Conservation (phyloP, 768 basidiomycete species). For the Roridomyces roridus region DNA sequence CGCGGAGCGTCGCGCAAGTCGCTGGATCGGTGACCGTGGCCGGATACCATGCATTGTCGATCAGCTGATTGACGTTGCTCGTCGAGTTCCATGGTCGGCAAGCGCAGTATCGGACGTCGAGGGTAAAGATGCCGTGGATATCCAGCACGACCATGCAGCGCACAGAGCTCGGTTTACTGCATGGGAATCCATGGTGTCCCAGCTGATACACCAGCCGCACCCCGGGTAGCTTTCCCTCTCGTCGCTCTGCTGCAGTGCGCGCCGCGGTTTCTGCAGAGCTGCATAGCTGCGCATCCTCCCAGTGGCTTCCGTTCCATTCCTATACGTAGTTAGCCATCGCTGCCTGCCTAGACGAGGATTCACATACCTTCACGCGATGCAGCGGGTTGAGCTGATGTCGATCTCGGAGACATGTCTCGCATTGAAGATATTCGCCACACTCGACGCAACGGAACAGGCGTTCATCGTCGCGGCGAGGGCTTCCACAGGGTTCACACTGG, state of each 20-base stretch:
- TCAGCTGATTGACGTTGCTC: neutral
- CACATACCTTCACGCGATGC: constrained; percentile 1
- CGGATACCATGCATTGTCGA: constrained; percentile 1
- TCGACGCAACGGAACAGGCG: constrained; percentile 4
- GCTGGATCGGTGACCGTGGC: constrained; percentile 1
- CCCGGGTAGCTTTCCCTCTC: neutral
- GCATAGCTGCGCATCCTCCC: neutral
- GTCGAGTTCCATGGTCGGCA: neutral
- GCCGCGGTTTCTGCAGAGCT: neutral
- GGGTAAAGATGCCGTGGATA: neutral
- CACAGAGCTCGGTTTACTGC: neutral
- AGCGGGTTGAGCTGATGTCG: neutral
- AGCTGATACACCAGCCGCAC: constrained; percentile 4
- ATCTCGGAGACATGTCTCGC: neutral
- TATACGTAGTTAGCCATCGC: neutral
- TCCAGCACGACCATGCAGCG: constrained; percentile 18
- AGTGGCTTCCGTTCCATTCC: constrained; percentile 10
- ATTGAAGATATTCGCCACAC: constrained; percentile 12
- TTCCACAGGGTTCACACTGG: neutral
- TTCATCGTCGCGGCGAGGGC: too few relatives aligned
- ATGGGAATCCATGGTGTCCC: constrained; percentile 1
- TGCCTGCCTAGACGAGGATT: too few relatives aligned
- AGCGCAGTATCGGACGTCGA: neutral
- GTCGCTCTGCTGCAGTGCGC: too few relatives aligned
- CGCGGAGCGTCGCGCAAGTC: constrained; percentile 12